Base-by-base conservation (phyloP, 345 rosid genomes). In the Gossypium rotundifolium region DNA sequence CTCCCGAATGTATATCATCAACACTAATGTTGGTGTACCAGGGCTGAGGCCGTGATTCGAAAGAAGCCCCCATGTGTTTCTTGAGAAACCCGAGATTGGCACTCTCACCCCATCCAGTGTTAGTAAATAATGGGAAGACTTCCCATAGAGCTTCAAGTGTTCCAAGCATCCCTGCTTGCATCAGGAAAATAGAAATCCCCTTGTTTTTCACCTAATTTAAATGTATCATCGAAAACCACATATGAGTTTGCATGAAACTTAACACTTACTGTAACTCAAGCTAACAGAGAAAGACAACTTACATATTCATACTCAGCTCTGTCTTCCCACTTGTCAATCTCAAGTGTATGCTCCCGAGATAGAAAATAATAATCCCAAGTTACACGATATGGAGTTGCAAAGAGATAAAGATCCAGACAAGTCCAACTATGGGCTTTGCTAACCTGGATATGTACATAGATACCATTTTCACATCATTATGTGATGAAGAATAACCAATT, bases 101-200 rank as follows among this genome's bases (percentile, higher is more conserved):
- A 58, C 80, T 91, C 89, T 93, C 96, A 22, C 99, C 98, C 98
- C 98, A 96, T 73, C 85, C 91, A 0, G 98, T 96, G 70, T 96
- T 96, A 25, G 98, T 91, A 78, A 93, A 96, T 78, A 96, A 82
- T 71, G 98, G 98, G 79, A 90, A 96, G 78, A 96, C 96, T 76
- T 93, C 97, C 99, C 99, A 93, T 72, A 96, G 76, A 2, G 93
- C 98, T 79, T 83, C 77, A 74, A 96, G 97, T 45, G 99, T 91
- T 74, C 99, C 99, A 4, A 96, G 52, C 98, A 90, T 93, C 78
- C 98, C 99, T 13, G 98, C 98, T 83, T 96, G 88, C 99, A 93
- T 91, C 68, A 93, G 96, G 82, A 96, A 96, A 75, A 93, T 90
- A 7, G 99, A 96, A 73, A 96, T 78, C 74, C 99, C 99, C 80